Base-by-base conservation (phyloP, 202 grass and related monocot species). In the Hordeum pubiflorum region DNA sequence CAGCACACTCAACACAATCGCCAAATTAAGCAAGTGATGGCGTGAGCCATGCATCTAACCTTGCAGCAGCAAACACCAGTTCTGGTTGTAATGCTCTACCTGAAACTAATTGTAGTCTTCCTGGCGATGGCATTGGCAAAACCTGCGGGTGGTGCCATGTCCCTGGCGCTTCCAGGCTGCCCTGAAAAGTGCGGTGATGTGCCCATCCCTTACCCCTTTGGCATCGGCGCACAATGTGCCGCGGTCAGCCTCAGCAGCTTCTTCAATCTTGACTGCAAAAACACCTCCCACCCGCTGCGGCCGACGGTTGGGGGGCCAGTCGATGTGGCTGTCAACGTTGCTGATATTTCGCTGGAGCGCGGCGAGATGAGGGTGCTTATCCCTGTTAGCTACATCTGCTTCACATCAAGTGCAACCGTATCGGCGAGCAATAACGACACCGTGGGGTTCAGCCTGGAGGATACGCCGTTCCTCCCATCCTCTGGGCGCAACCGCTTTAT, bases 191-290 rank as follows among this genome's bases (percentile, higher is more conserved):
- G 92, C 0, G 58, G 89, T 1, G 29, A 81, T 1, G 40, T 91
- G 1, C 50, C 69, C 76, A 89, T 96, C 58, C 85, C 89, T 1
- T 90, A 90, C 67, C 93, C 93, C 7, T 92, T 96, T 5, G 87
- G 89, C 20, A 81, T 83, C 3, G 60, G 69, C 2, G 12, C 14
- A 9, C 24, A 23, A 2, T 86, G 87, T 58, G 78, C 79, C 0
- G 79, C 79, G 1, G 22, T 58, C 36, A 67, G 14, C 33, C 62
- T 52, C 22, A 80, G 18, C 17, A 7, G 4, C 32, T 56, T 63
- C 72, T 92, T 90, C 9, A 31, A 41, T 1, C 10, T 97, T 10
- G 66, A n/a, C 22, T 97, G 93, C 83, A 77, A 92, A 6, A 9
- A 62, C 6, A 86, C 21, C 32, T 32, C 20, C 54, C 57, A 61